Conservation (phyloP, 139 green algal species). For the Eudorina sp. region DNA sequence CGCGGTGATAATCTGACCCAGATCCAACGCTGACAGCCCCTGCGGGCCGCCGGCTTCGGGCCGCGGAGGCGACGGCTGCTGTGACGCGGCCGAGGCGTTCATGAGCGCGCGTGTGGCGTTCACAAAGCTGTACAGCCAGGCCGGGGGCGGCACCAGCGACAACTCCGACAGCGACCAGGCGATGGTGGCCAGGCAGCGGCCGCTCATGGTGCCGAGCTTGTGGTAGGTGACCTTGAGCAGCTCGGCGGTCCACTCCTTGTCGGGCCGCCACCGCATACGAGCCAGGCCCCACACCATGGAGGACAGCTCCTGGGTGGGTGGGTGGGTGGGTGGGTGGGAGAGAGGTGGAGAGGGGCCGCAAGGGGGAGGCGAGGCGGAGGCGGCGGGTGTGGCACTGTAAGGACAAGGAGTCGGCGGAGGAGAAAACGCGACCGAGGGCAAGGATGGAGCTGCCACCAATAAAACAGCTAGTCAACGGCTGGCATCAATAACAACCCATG, state of each 20-base stretch:
- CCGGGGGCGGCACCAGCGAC: conserved; percentile 49
- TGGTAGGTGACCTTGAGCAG: conserved; percentile 64
- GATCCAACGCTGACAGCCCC: conserved; percentile 42
- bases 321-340: not conserved
- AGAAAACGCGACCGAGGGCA: no score
- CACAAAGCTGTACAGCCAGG: conserved; percentile 60
- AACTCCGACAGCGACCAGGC: conserved; percentile 57
- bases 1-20: conserved; percentile 39
- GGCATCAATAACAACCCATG: no score
- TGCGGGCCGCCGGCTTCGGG: not conserved
- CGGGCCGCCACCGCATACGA: conserved; percentile 21
- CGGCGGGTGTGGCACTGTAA: no score
- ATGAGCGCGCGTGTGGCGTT: conserved; percentile 17
- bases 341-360: not conserved
- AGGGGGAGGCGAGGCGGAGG: no score
- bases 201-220: conserved; percentile 42
- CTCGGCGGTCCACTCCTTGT: conserved; percentile 58
- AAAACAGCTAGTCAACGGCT: no score
- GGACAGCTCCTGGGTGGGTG: conserved; percentile 47
- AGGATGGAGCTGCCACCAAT: no score
- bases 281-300: conserved; percentile 63
- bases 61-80: not conserved
- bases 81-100: not conserved
- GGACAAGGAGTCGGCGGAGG: no score
- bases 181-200: conserved; percentile 52